phyloP scores from a whole-genome alignment of 2,329 filamentous ascomycete species.

The Apiospora marii region DNA sequence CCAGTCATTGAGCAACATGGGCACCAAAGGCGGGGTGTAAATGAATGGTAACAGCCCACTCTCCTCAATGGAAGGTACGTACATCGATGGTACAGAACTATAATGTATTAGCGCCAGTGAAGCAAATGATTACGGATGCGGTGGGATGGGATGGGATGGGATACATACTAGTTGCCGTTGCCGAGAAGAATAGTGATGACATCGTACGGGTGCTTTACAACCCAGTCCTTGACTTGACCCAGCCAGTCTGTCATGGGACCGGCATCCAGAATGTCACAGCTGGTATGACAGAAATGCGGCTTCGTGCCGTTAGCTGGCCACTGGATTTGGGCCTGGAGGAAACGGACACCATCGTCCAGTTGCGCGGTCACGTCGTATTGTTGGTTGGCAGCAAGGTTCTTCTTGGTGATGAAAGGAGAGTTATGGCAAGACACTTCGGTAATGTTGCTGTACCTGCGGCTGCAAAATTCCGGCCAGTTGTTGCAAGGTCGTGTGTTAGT shows the following conservation, averaged over 20 bases:
- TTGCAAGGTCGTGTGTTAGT: conserved; percentile 84
- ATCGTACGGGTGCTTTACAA: conserved; percentile 80
- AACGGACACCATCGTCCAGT: conserved; percentile 77
- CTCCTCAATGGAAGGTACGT: conserved; percentile 71
- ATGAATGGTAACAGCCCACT: conserved; percentile 77
- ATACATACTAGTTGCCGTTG: conserved; percentile 73
- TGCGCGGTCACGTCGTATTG: conserved; percentile 71
- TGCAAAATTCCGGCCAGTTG: conserved; percentile 78
- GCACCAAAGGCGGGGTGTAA: conserved; percentile 75
- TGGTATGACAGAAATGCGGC: conserved; percentile 84
- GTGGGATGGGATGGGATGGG: not conserved
- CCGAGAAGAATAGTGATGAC: conserved; percentile 87
- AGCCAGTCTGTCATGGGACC: conserved; percentile 82
- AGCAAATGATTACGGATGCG: not conserved
- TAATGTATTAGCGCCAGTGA: not conserved
- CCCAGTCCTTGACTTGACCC: conserved; percentile 73
- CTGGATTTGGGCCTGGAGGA: conserved; percentile 70
- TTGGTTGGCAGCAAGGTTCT: conserved; percentile 82
- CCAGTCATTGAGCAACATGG: conserved; percentile 80
- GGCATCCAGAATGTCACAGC: conserved; percentile 81
- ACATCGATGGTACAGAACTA: conserved; percentile 65
- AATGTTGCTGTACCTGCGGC: conserved; percentile 80
- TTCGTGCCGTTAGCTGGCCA: conserved; percentile 57
- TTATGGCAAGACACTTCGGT: conserved; percentile 83
- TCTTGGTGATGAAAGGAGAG: conserved; percentile 75